Percentiles rank a stretch among this genome's conserved stretches.
Evolutionary conservation across 2,329 filamentous ascomycete genomes (phyloP).

Genomic region (Paracamarosporium sp.): DNA sequence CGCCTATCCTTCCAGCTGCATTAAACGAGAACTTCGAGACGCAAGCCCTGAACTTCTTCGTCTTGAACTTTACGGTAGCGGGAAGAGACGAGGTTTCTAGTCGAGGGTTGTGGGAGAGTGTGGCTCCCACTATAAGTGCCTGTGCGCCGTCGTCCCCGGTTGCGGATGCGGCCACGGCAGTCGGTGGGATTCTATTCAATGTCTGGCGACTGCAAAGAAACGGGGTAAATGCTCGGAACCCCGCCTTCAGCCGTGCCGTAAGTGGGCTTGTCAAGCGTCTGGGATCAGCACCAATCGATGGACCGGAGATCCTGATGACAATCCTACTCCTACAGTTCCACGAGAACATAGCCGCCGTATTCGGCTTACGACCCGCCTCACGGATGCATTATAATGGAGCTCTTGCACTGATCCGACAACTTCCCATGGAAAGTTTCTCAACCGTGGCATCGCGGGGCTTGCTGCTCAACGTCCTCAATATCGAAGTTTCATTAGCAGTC

Average conservation of each 20-base stretch:
- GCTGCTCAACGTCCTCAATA: slow-evolving; percentile 3
- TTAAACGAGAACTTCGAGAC: neutral
- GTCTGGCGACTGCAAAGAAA: neutral
- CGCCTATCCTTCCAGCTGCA: neutral
- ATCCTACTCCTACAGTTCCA: slow-evolving; percentile 3
- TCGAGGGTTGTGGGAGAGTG: neutral
- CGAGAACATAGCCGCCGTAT: slow-evolving; percentile 1
- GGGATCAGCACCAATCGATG: neutral
- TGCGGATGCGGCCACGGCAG: neutral
- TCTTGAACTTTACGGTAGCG: slow-evolving; percentile 1
- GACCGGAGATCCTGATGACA: neutral
- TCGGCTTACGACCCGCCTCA: neutral
- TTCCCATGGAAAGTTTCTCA: neutral
- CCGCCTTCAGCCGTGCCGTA: neutral
- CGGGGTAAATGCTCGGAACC: neutral
- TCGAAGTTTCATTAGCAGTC: neutral
- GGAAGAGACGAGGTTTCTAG: neutral
- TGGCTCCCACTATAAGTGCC: neutral
- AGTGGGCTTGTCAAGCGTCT: neutral
- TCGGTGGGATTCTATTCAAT: neutral
- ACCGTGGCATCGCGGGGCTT: neutral
- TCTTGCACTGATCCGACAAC: neutral
- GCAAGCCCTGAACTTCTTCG: neutral
- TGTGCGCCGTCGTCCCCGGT: neutral
- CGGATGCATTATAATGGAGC: slow-evolving; percentile 1